Conservation (phyloP, 192 early-diverging fungal species). For the Geranomyces variabilis region DNA sequence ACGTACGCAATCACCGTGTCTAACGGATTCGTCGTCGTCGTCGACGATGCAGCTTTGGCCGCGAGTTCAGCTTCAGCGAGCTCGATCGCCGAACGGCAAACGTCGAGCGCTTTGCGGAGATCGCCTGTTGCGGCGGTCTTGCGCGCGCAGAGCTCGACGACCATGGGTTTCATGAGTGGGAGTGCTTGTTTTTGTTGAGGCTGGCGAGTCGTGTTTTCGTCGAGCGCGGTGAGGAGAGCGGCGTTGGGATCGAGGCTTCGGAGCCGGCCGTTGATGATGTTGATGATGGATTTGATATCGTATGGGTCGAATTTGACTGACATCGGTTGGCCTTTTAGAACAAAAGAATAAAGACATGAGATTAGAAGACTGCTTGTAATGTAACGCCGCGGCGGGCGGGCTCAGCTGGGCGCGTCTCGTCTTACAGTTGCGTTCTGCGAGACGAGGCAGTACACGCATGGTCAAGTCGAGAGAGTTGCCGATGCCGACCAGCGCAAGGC, state of each 20-base stretch:
- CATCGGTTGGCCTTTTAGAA: constrained; percentile 61
- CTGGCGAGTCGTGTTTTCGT: background rate
- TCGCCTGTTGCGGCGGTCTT: constrained; percentile 87
- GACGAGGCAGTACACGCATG: constrained; percentile 82
- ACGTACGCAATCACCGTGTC: background rate
- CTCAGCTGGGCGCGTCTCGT: no score
- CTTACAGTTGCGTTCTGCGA: constrained; percentile 79
- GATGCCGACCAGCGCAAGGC: constrained; percentile 84
- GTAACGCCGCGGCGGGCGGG: no score
- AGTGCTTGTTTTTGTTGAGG: background rate
- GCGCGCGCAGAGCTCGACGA: constrained; percentile 89
- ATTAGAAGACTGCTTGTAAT: no score
- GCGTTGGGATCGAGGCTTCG: constrained; percentile 47
- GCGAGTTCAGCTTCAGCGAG: constrained; percentile 71
- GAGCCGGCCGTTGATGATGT: constrained; percentile 87
- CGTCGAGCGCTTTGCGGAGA: constrained; percentile 49
- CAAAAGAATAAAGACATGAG: background rate
- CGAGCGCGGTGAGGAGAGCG: background rate
- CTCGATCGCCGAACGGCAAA: constrained; percentile 71
- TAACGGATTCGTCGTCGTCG: background rate
- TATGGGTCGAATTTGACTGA: constrained; percentile 90
- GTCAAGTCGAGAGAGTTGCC: constrained; percentile 94
- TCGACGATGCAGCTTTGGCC: constrained; percentile 31
- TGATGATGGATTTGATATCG: constrained; percentile 76
- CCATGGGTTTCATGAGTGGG: constrained; percentile 77